Conservation (phyloP, 164 flowering plant genomes). For the Nymphaea thermarum region DNA sequence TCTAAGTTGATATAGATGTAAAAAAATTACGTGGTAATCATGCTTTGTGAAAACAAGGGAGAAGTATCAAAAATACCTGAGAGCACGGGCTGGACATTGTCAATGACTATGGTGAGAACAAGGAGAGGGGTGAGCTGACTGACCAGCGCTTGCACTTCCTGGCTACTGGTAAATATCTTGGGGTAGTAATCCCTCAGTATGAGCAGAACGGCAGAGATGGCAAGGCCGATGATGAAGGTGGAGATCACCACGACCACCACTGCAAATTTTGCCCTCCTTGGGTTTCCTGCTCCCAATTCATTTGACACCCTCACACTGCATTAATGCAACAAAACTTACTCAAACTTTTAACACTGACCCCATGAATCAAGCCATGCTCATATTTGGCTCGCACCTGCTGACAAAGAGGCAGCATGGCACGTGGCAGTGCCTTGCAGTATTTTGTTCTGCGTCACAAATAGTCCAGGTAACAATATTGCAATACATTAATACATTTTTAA, state of each 20-base stretch:
- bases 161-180: slow-evolving; percentile 6
- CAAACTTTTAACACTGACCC: no score
- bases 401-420: no score
- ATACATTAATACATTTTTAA: no score
- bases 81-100: slow-evolving; percentile 14
- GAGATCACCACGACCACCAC: slow-evolving; percentile 11
- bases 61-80: slow-evolving; percentile 5
- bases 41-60: not conserved
- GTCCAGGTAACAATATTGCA: no score
- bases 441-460: no score
- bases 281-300: slow-evolving; percentile 14
- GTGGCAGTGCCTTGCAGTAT: no score
- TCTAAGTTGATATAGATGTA: not conserved
- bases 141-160: slow-evolving; percentile 8
- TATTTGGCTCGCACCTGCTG: no score
- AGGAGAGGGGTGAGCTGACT: slow-evolving; percentile 13
- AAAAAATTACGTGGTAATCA: no score
- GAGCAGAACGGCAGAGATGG: slow-evolving; percentile 4
- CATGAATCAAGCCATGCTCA: no score
- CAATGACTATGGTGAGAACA: slow-evolving; percentile 5
- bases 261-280: slow-evolving; percentile 13
- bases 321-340: no score
- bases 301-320: slow-evolving; percentile 14
- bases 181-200: slow-evolving; percentile 5
- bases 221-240: slow-evolving; percentile 5